Base-by-base conservation (phyloP, 192 early-diverging fungal species). In the Phlyctochytrium arcticum region DNA sequence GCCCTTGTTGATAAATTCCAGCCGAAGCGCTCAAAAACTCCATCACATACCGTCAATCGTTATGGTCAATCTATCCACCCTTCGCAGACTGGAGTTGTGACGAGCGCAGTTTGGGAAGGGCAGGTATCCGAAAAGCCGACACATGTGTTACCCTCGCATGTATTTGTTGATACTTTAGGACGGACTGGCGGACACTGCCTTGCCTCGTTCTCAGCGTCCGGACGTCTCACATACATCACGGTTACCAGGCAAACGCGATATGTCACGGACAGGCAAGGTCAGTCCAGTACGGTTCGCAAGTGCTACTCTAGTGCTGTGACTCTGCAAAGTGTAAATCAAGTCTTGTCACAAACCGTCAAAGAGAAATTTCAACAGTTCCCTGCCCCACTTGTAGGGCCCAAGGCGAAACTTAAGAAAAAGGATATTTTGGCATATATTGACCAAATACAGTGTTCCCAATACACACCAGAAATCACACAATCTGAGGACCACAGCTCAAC, bases 371-470 rank as follows among this genome's bases (percentile, higher is more conserved):
- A n/a, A 44, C 37, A 27, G 24, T 15, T 29, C 21, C n/a, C 60
- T 0, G 67, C 62, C 8, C 78, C 78, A 7, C 29, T 79, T 4
- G 29, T 79, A 21, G 71, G 71, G 23, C 31, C 42, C 10, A 69
- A 60, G 49, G 50, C 21, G 7, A 71, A 72, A 44, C 23, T 60
- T 12, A 76, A 76, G 65, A 77, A 77, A 67, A 80, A 80, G 67
- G 78, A 80, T 42, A 69, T 80, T 5, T 24, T 72, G 21, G 71
- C n/a, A n/a, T n/a, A n/a, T n/a, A n/a, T n/a, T n/a, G n/a, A n/a
- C n/a, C n/a, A n/a, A n/a, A n/a, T n/a, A n/a, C n/a, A 61, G 49
- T 12, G 74, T 39, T 36, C 36, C 3, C 72, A 76, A 10, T 54
- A 69, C 15, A 44, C 42, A n/a, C n/a, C n/a, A n/a, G n/a, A n/a